Evolutionary conservation across 345 rosid genomes (phyloP).

Genomic region (Eucalyptus polyanthemos): DNA sequence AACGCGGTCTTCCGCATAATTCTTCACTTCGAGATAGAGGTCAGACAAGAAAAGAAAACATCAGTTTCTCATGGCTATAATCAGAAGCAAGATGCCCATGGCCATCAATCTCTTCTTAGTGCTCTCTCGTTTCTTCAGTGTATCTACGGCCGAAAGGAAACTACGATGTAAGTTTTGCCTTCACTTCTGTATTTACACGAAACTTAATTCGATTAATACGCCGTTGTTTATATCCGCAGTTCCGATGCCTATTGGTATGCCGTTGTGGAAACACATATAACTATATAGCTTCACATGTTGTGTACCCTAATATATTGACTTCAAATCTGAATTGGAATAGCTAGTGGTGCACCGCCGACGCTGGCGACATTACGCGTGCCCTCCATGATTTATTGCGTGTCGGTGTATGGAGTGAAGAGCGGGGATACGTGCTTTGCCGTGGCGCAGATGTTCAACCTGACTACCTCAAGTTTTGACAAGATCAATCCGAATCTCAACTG

Average conservation of each 20-base stretch:
- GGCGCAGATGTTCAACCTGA: neutral
- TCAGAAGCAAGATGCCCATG: neutral
- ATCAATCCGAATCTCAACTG: constrained; percentile 18
- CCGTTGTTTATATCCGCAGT: neutral
- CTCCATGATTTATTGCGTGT: neutral
- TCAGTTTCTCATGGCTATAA: neutral
- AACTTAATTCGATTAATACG: too few species aligned
- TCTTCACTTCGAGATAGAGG: neutral
- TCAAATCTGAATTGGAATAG: neutral
- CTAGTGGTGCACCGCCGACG: neutral
- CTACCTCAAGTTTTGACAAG: neutral
- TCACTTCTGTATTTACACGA: neutral
- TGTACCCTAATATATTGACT: neutral
- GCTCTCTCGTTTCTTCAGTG: neutral
- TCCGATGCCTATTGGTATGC: neutral
- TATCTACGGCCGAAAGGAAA: neutral
- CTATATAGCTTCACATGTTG: neutral
- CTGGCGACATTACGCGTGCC: neutral
- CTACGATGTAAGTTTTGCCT: neutral
- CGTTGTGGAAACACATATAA: neutral
- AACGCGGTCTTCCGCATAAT: neutral
- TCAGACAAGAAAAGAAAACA: neutral
- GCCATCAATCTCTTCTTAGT: neutral
- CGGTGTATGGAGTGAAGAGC: neutral
- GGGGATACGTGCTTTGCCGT: constrained; percentile 4